phyloP scores from a whole-genome alignment of 495 filamentous ascomycete genomes.

The Daldinia decipiens region DNA sequence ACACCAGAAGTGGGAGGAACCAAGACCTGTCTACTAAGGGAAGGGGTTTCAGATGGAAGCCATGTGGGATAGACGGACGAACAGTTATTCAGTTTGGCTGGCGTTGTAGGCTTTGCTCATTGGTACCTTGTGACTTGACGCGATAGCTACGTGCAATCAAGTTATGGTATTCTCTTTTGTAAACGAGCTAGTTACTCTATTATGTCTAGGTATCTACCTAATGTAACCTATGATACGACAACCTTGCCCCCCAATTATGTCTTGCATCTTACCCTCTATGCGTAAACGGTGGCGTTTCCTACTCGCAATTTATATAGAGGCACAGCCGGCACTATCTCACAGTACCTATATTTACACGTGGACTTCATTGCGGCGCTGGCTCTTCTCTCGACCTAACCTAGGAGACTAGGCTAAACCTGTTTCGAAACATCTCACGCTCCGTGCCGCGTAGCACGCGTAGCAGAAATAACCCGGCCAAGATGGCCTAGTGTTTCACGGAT shows the following conservation, averaged over 20 bases:
- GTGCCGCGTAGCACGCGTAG: background rate
- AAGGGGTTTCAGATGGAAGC: background rate
- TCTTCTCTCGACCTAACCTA: background rate
- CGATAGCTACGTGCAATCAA: background rate
- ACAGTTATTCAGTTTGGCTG: conserved; percentile 1
- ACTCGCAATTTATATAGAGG: background rate
- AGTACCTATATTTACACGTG: background rate
- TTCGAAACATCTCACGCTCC: background rate
- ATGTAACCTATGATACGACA: background rate
- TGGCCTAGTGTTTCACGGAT: background rate
- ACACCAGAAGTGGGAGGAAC: conserved; percentile 65
- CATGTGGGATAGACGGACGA: background rate
- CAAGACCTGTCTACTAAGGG: conserved; percentile 50
- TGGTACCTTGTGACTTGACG: background rate
- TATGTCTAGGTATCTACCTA: background rate
- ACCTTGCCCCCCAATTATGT: background rate
- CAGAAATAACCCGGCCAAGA: background rate
- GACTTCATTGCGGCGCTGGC: too few species aligned
- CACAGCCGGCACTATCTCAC: background rate
- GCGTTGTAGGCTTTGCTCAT: background rate
- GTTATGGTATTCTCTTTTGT: background rate
- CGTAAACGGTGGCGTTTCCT: background rate
- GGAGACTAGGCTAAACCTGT: background rate
- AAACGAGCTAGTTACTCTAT: background rate
- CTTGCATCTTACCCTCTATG: background rate